phyloP scores from a whole-genome alignment of 2,329 filamentous ascomycete genomes.

The Claviceps purpurea region DNA sequence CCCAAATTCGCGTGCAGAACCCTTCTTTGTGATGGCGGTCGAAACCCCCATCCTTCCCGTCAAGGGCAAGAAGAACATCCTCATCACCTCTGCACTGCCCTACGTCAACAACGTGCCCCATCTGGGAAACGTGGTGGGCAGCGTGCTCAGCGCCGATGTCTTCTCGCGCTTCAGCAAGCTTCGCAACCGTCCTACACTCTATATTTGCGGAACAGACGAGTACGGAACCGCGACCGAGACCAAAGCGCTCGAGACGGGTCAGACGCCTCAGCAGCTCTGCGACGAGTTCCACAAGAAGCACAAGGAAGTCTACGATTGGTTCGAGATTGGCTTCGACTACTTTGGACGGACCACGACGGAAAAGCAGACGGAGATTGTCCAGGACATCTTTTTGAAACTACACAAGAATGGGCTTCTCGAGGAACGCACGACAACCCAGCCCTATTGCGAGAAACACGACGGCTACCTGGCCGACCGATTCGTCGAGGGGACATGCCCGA shows the following conservation, averaged over 20 bases:
- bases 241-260: constrained; percentile 78
- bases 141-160: constrained; percentile 78
- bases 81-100: constrained; percentile 83
- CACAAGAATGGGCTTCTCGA: constrained; percentile 78
- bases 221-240: constrained; percentile 95
- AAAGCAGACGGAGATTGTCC: constrained; percentile 84
- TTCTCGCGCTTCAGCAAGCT: constrained; percentile 73
- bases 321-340: constrained; percentile 86
- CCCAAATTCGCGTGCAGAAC: neutral
- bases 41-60: constrained; percentile 43
- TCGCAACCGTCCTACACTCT: constrained; percentile 66
- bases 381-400: constrained; percentile 80
- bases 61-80: constrained; percentile 68
- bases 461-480: constrained; percentile 78
- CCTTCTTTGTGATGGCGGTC: constrained; percentile 5
- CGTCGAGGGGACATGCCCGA: constrained; percentile 66
- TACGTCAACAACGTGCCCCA: constrained; percentile 69
- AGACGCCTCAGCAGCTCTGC: constrained; percentile 74
- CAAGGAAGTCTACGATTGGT: constrained; percentile 89
- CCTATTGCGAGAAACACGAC: constrained; percentile 70
- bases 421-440: constrained; percentile 77
- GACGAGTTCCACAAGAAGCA: constrained; percentile 87
- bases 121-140: constrained; percentile 78
- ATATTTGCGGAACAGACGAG: constrained; percentile 73
- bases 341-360: constrained; percentile 86